These are phyloP conservation scores for Clavispora vitiphila DNA, from an alignment of 805 yeast genomes.

Conservation along the genomic window DNA sequence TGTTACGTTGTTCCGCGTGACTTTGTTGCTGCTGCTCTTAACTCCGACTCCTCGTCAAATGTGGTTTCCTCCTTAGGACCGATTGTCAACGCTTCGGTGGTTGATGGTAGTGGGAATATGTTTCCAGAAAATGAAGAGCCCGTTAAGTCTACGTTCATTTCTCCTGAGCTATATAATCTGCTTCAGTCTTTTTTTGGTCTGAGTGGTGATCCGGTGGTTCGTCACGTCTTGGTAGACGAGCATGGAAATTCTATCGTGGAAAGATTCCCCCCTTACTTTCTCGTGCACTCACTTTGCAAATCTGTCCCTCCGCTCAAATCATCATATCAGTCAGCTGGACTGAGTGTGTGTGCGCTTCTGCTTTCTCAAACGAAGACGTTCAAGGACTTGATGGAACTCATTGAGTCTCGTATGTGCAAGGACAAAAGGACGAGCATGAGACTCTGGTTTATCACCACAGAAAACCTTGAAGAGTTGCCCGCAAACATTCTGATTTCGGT, in stretches of 20 bases:
- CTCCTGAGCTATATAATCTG: slow-evolving; percentile 40
- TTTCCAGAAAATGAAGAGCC: slow-evolving; percentile 20
- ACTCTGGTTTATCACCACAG: slow-evolving; percentile 33
- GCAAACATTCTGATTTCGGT: slow-evolving; percentile 18
- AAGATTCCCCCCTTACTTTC: slow-evolving; percentile 31
- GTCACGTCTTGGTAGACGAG: slow-evolving; percentile 23
- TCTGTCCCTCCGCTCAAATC: slow-evolving; percentile 1
- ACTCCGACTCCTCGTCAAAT: slow-evolving; percentile 21
- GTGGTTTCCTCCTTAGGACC: slow-evolving; percentile 36
- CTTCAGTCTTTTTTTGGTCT: slow-evolving; percentile 54
- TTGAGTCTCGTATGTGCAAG: slow-evolving; percentile 20
- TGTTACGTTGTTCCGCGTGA: slow-evolving; percentile 45
- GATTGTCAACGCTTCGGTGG: slow-evolving; percentile 40
- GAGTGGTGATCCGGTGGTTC: slow-evolving; percentile 29
- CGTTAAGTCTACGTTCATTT: slow-evolving; percentile 24
- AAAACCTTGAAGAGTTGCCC: slow-evolving; percentile 19
- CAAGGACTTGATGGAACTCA: slow-evolving; percentile 24
- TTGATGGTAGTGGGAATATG: slow-evolving; percentile 43
- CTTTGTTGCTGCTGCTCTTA: slow-evolving; percentile 41
- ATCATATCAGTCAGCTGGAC: slow-evolving; percentile 5
- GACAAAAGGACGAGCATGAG: slow-evolving; percentile 20
- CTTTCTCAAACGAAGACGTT: slow-evolving; percentile 33
- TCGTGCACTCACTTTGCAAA: slow-evolving; percentile 29
- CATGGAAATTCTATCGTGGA: slow-evolving; percentile 29
- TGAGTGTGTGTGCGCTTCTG: slow-evolving; percentile 8